Evolutionary conservation across 495 filamentous ascomycete genomes (phyloP), one percentile per base, ranked within the genome.

Genomic region (Aspergillus sclerotiicarbonarius): DNA sequence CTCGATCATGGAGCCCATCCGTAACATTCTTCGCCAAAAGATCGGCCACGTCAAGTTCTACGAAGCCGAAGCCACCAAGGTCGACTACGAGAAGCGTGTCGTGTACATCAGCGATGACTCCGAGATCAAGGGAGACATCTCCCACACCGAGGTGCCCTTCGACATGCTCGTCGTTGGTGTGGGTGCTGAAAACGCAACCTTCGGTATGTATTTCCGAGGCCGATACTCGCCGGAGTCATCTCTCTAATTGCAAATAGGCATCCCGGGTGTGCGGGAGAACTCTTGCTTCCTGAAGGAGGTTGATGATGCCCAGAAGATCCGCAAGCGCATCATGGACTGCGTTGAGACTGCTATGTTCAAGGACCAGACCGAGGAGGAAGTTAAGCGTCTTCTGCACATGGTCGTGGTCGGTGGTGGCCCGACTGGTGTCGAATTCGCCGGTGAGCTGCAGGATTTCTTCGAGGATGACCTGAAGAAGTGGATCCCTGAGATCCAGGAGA

Each of bases 211-310:
- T 39, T 53, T 8, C 30, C 2, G 25, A 25, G 54, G 15, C 8
- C 4, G 31, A 13, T 45, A n/a, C 32, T 30, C 9, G 19, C 18
- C 32, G 8, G 29, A 33, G 31, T 25, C 18, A 31, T 50, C 46
- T 35, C 20, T 15, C 54, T 62, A 21, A 53, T 33, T n/a, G 20
- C 29, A 58, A 19, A 44, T 62, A 87, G 84, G 86, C 66, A 98
- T 99, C 67, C 89, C 89, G 29, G 94, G 94, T 73, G 94, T 99
- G 50, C 86, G 87, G 59, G 93, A 99, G 75, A 71, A 99, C 81
- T 91, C 89, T 60, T 96, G 91, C 82, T 99, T 99, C 84, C 77
- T 99, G 67, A 98, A 98, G 83, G 94, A 99, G 76, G 95, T 99
- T 61, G 84, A 80, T 57, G 94, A 99, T 72, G 93, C 94, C 33